Evolutionary conservation across 495 filamentous ascomycete genomes (phyloP), one percentile per base, ranked within the genome.

Genomic region (Acidomyces sp.): DNA sequence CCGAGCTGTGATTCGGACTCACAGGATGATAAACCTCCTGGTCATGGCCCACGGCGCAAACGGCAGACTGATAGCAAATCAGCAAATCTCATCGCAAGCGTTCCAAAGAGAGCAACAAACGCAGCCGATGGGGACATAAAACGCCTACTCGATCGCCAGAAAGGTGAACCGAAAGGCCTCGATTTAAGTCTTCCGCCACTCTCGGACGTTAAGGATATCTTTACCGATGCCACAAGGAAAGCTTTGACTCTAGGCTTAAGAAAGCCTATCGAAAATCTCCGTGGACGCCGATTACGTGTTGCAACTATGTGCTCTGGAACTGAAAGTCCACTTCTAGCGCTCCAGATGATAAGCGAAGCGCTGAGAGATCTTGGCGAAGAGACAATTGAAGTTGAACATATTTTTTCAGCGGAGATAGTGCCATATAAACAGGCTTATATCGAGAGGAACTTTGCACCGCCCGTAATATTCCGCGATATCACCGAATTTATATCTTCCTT

Each of bases 291-390:
- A 22, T 51, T 88, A 6, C 68, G 68, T 1, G 68, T 88, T 17
- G 82, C 69, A 1, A 93, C 85, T 0, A 72, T 86, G 54, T 93
- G 83, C 51, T 87, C 82, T 9, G 85, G 85, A 3, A 90, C 84
- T 0, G 85, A 93, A 48, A 75, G 73, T 20, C 85, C 85, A 9
- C 58, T 93, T 5, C 61, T 87, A 2, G 78, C 78, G 0, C 52
- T 87, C 28, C 61, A 71, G 27, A 62, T 76, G 48, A 51, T 75
- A 7, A 45, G 30, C 13, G 39, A 47, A 1, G 67, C 67, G 33
- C 54, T 57, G 57, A 41, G 34, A 45, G 28, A 35, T 23, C 23
- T 12, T 19, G 20, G 42, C 31, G 6, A 11, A 16, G 35, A 37
- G 34, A 29, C 49, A 37, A 20, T 57, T 81, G 35, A 63, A 3